A percentile compares a stretch with the other conserved stretches of the same genome.
These are phyloP conservation scores for Trapa incisa DNA, from an alignment of 345 rosid genomes.

Conservation along the genomic window DNA sequence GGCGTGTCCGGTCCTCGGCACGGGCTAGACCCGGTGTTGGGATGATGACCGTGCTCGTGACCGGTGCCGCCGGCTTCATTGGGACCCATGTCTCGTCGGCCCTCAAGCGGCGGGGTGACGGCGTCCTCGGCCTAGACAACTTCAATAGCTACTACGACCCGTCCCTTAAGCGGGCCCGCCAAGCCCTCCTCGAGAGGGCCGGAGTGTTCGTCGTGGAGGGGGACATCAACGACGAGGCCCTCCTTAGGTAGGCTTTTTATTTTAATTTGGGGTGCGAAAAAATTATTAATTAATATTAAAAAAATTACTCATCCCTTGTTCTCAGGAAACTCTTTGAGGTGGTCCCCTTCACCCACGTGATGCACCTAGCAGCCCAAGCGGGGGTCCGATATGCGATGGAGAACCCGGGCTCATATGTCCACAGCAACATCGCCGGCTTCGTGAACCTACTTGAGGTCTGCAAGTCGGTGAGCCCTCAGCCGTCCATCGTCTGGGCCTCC, in stretches of 20 bases:
- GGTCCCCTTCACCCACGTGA: constrained; percentile 14
- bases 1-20: constrained; percentile 22
- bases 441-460: constrained; percentile 73
- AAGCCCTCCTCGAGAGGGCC: constrained; percentile 24
- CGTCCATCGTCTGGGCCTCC: constrained; percentile 83
- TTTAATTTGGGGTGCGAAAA: too few species aligned
- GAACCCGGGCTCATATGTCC: constrained; percentile 70
- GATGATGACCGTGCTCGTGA: constrained; percentile 22
- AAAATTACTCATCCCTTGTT: too few species aligned
- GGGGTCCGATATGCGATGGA: constrained; percentile 90
- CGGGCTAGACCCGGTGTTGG: constrained; percentile 19
- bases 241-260: constrained; percentile 3
- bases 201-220: constrained; percentile 30
- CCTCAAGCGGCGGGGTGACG: constrained; percentile 25
- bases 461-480: constrained; percentile 64
- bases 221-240: constrained; percentile 23
- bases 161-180: constrained; percentile 26
- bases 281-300: too few species aligned
- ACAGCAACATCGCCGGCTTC: constrained; percentile 77
- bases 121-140: constrained; percentile 27
- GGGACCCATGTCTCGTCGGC: constrained; percentile 31
- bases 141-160: constrained; percentile 32
- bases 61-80: constrained; percentile 30
- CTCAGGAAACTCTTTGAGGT: constrained; percentile 25
- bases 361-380: constrained; percentile 84